phyloP scores from a whole-genome alignment of 1,284 basidiomycete genomes.

The Pseudozyma tsukubaensis region DNA sequence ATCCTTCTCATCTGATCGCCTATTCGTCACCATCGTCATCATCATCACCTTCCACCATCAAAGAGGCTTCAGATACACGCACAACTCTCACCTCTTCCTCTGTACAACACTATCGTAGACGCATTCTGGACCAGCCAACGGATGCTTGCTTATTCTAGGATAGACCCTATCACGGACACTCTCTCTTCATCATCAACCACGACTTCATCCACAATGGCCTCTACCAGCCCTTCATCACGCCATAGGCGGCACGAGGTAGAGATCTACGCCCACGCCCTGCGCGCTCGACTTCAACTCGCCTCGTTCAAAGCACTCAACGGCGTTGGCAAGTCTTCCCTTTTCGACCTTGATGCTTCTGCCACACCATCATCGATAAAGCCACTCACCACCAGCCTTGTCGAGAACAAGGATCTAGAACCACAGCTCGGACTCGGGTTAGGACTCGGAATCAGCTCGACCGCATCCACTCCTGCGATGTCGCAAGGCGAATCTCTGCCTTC shows the following conservation, averaged over 20 bases:
- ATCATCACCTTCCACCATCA: not conserved
- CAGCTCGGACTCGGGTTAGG: not conserved
- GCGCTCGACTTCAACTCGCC: constrained; percentile 42
- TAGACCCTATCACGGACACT: not conserved
- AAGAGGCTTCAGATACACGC: too few relatives aligned
- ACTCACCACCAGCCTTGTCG: constrained; percentile 21
- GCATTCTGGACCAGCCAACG: not conserved
- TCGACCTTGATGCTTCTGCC: constrained; percentile 19
- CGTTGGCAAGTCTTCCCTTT: constrained; percentile 27
- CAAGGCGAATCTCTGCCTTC: constrained; percentile 33
- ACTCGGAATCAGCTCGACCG: constrained; percentile 5
- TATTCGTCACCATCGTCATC: constrained; percentile 3
- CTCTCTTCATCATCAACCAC: not conserved
- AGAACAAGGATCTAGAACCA: constrained; percentile 13
- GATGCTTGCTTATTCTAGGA: constrained; percentile 10
- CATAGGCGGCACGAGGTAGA: constrained; percentile 38
- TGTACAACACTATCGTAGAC: not conserved
- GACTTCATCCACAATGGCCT: constrained; percentile 1
- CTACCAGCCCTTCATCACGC: not conserved
- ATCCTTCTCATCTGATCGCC: not conserved
- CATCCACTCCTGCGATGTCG: constrained; percentile 32
- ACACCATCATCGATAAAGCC: constrained; percentile 9
- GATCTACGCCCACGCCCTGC: constrained; percentile 47
- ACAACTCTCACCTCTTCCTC: too few relatives aligned
- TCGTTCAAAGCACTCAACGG: constrained; percentile 49